Percentiles rank a stretch among this genome's conserved stretches.
phyloP scores from a whole-genome alignment of 2,329 filamentous ascomycete genomes.

The Claviceps sorghi region DNA sequence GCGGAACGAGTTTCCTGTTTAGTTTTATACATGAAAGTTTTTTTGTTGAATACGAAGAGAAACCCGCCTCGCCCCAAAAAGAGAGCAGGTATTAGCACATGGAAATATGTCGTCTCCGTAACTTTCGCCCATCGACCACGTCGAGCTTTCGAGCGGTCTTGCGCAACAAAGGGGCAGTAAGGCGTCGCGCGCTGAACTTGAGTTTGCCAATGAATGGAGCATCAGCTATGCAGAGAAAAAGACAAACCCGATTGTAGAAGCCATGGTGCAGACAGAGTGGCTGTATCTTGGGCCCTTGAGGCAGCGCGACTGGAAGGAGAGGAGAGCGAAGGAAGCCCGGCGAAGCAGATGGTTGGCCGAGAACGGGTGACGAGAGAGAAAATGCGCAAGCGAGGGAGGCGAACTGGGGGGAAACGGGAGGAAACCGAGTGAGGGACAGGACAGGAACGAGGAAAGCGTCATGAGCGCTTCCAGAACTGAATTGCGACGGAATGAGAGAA shows the following conservation, averaged over 20 bases:
- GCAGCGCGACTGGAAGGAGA: not conserved
- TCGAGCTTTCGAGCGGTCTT: not conserved
- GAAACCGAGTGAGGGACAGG: too few relatives aligned
- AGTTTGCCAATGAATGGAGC: not conserved
- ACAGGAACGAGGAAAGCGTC: not conserved
- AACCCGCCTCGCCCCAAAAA: too few relatives aligned
- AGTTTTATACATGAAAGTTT: not conserved
- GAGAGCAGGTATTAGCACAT: not conserved
- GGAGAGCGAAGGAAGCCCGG: not conserved
- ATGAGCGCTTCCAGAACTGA: not conserved
- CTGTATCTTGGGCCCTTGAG: not conserved
- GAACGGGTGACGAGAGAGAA: not conserved
- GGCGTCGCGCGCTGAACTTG: not conserved
- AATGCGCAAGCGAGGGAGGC: not conserved
- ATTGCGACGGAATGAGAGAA: not conserved
- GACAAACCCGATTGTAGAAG: not conserved
- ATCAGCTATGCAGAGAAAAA: not conserved
- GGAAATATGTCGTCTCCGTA: not conserved
- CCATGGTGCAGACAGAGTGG: not conserved
- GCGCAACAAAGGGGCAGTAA: not conserved
- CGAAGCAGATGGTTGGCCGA: not conserved
- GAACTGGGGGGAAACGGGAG: not conserved
- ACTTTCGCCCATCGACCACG: not conserved
- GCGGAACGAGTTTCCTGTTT: constrained; percentile 46
- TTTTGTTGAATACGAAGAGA: too few relatives aligned